Evolutionary conservation across 208 protist genomes (phyloP).

Genomic region (Trypanosoma vivax): DNA sequence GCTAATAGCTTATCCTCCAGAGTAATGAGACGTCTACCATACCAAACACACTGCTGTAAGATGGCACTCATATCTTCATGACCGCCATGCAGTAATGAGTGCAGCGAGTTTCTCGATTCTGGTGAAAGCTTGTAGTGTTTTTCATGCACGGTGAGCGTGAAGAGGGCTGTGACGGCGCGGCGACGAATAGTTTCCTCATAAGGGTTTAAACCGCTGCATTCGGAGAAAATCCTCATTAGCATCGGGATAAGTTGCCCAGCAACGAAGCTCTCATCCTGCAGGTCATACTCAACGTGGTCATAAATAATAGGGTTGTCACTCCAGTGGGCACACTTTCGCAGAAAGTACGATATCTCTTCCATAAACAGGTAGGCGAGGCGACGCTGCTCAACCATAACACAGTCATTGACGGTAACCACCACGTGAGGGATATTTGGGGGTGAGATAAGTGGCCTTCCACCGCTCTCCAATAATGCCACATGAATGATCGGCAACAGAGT

Average conservation of each 20-base stretch:
- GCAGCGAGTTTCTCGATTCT: constrained; percentile 38
- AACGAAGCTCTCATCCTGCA: constrained; percentile 72
- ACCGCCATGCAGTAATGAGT: constrained; percentile 27
- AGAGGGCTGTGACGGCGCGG: constrained; percentile 46
- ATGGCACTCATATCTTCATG: constrained; percentile 35
- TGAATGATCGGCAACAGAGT: constrained; percentile 65
- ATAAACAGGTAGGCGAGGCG: constrained; percentile 72
- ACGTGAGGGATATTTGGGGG: constrained; percentile 80
- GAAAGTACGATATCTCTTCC: constrained; percentile 87
- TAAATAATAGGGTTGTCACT: constrained; percentile 72
- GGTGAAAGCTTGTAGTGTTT: constrained; percentile 61
- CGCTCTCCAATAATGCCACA: constrained; percentile 68
- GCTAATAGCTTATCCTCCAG: constrained; percentile 32
- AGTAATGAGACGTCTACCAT: constrained; percentile 11
- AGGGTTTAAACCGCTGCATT: constrained; percentile 21
- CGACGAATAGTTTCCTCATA: constrained; percentile 44
- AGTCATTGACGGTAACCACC: constrained; percentile 71
- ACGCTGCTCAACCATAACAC: constrained; percentile 82
- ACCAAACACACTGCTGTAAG: constrained; percentile 18
- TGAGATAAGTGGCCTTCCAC: constrained; percentile 65
- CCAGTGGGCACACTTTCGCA: constrained; percentile 67
- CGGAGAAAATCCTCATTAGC: constrained; percentile 52
- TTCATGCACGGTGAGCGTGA: constrained; percentile 43
- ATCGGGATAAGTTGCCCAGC: constrained; percentile 62
- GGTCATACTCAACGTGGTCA: constrained; percentile 67